These are phyloP conservation scores for Myxozyma neotropica DNA, from an alignment of 805 yeast genomes.

Conservation along the genomic window DNA sequence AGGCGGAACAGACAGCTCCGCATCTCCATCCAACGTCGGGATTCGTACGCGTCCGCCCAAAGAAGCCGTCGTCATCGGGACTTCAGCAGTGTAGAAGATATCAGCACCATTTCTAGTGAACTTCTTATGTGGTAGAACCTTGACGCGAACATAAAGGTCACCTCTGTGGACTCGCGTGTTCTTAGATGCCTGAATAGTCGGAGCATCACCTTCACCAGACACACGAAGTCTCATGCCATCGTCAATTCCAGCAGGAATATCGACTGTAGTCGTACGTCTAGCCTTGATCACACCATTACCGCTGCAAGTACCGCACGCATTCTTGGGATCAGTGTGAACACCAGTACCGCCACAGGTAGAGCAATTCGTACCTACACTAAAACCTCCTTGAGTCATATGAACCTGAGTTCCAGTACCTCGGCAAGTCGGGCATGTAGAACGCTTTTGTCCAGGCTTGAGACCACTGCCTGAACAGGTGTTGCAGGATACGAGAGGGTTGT, in stretches of 20 bases:
- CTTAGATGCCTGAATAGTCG: conserved; percentile 64
- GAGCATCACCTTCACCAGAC: conserved; percentile 81
- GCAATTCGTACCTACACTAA: conserved; percentile 96
- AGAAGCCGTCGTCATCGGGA: conserved; percentile 95
- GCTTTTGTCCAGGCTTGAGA: conserved; percentile 70
- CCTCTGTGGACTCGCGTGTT: conserved; percentile 75
- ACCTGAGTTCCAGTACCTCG: conserved; percentile 92
- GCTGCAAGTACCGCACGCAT: conserved; percentile 78
- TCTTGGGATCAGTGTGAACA: conserved; percentile 64
- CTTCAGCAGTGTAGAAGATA: conserved; percentile 63
- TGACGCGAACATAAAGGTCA: conserved; percentile 80
- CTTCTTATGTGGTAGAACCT: conserved; percentile 70
- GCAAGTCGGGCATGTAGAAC: conserved; percentile 80
- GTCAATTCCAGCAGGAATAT: conserved; percentile 83
- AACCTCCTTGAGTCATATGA: conserved; percentile 85
- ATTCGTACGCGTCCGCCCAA: conserved; percentile 87
- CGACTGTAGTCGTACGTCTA: conserved; percentile 72
- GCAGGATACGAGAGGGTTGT: conserved; percentile 76
- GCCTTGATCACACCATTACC: conserved; percentile 83
- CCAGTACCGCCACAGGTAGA: conserved; percentile 86
- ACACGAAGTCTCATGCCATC: conserved; percentile 86
- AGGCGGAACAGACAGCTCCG: conserved; percentile 76
- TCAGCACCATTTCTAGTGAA: conserved; percentile 71
- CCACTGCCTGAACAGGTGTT: conserved; percentile 83
- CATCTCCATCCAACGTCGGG: conserved; percentile 85